Percentiles rank a stretch among this genome's conserved stretches.
phyloP scores from a whole-genome alignment of 208 protist species.

The Leishmania guyanensis region DNA sequence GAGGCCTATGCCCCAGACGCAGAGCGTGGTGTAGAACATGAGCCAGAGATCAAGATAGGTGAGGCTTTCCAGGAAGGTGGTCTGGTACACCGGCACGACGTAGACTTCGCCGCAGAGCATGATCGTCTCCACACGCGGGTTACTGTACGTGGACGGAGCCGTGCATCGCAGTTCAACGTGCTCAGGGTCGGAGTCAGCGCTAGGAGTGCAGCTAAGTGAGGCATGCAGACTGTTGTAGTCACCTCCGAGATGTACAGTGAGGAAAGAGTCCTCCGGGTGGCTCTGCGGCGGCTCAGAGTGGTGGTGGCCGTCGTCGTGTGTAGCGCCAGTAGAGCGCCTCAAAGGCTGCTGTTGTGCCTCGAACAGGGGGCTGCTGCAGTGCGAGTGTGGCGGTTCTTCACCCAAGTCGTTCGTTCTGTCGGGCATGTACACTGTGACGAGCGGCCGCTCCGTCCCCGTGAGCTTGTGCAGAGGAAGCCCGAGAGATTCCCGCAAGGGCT shows the following conservation, averaged over 20 bases:
- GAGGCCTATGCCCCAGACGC: constrained; percentile 56
- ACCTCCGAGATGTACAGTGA: constrained; percentile 1
- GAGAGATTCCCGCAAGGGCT: neutral
- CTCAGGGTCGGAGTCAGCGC: neutral
- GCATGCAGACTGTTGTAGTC: neutral
- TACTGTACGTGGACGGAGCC: constrained; percentile 35
- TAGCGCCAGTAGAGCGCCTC: neutral
- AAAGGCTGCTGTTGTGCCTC: neutral
- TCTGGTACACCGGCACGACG: constrained; percentile 55
- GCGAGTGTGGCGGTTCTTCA: neutral
- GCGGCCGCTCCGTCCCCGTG: constrained; percentile 4
- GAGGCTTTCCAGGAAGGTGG: constrained; percentile 47
- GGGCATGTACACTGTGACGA: constrained; percentile 19
- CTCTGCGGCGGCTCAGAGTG: neutral
- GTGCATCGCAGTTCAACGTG: neutral
- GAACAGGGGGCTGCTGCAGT: neutral
- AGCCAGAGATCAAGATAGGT: constrained; percentile 60
- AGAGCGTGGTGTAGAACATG: constrained; percentile 47
- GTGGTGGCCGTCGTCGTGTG: neutral
- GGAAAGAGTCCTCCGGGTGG: neutral
- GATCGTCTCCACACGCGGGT: constrained; percentile 46
- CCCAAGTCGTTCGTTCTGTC: neutral
- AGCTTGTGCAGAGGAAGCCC: constrained; percentile 12
- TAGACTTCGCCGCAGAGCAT: constrained; percentile 57
- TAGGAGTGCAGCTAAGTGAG: neutral